These are phyloP conservation scores for Aureobasidium pullulans DNA, from an alignment of 2,329 filamentous ascomycete species.

Conservation along the genomic window DNA sequence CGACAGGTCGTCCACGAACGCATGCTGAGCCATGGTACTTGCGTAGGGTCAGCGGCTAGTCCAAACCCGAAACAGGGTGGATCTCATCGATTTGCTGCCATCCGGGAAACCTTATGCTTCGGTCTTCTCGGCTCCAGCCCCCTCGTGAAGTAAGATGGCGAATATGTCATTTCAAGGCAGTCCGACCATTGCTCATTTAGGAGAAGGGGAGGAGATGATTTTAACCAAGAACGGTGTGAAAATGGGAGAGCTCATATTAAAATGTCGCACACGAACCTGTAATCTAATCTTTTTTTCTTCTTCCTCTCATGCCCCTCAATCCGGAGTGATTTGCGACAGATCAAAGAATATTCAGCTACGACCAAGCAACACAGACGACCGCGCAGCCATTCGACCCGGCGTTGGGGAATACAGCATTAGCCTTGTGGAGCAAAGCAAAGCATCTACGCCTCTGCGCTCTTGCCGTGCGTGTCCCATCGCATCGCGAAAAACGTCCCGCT, in stretches of 20 bases:
- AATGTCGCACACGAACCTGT: neutral
- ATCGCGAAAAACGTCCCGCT: slow-evolving; percentile 8
- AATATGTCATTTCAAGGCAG: slow-evolving; percentile 5
- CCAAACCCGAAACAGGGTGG: no score
- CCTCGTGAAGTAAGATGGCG: neutral
- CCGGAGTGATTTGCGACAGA: neutral
- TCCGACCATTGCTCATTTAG: neutral
- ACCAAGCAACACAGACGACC: slow-evolving; percentile 5
- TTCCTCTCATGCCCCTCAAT: neutral
- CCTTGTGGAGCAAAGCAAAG: neutral
- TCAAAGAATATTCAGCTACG: neutral
- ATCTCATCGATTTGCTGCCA: neutral
- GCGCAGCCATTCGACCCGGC: slow-evolving; percentile 1
- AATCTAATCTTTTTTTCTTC: neutral
- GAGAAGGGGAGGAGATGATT: neutral
- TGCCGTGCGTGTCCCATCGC: neutral
- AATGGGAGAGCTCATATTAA: neutral
- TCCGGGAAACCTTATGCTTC: neutral
- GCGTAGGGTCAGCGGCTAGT: no score
- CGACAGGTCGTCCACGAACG: neutral
- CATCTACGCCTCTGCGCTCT: neutral
- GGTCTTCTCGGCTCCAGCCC: slow-evolving; percentile 3
- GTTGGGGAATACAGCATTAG: slow-evolving; percentile 8
- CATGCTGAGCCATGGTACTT: slow-evolving; percentile 5
- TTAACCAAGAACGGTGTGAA: neutral